Base-by-base conservation (phyloP, 1,284 basidiomycete genomes). In the Mycocalia duriaeana region DNA sequence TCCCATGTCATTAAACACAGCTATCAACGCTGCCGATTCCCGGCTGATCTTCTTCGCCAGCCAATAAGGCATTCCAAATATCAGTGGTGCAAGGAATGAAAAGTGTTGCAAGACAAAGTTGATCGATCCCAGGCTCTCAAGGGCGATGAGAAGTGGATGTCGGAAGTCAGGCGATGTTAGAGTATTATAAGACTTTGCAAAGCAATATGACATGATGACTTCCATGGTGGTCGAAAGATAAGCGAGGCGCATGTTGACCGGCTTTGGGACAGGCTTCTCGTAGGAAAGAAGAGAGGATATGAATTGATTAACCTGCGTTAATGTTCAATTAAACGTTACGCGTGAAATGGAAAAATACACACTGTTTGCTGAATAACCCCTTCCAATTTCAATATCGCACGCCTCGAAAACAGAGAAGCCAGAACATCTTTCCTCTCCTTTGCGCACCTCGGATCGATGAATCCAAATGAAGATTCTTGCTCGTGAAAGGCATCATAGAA, bases 361-460 rank as follows among this genome's bases (percentile, higher is more conserved):
- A 66, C 66, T 25, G 49, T 57, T 13, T 58, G 47, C 46, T 61
- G 60, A 26, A 68, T 47, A 13, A 63, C 43, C 19, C 50, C 24
- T 42, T 68, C 63, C 13, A 66, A 48, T 20, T 57, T 51, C 19
- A 64, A 43, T 25, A 66, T 61, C 1, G 60, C 57, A 3, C 54
- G 52, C 14, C 67, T 55, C 5, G 65, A 66, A 51, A 68, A 69
- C 9, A 65, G 51, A 4, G 63, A 60, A 18, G 46, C 49, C 20
- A 67, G 51, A 20, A 63, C 44, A 13, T 66, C 61, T 28, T 56
- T 56, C 3, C 61, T 52, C 26, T 50, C 47, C 50, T 61, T 64
- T 4, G 64, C 59, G 18, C 57, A 49, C 14, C 48, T 41, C 14
- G 57, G 55, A 44, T 64, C 58, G 2, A 52, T 45, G 18, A 51